phyloP scores from a whole-genome alignment of 495 filamentous ascomycete species.

The Neurospora sp. region DNA sequence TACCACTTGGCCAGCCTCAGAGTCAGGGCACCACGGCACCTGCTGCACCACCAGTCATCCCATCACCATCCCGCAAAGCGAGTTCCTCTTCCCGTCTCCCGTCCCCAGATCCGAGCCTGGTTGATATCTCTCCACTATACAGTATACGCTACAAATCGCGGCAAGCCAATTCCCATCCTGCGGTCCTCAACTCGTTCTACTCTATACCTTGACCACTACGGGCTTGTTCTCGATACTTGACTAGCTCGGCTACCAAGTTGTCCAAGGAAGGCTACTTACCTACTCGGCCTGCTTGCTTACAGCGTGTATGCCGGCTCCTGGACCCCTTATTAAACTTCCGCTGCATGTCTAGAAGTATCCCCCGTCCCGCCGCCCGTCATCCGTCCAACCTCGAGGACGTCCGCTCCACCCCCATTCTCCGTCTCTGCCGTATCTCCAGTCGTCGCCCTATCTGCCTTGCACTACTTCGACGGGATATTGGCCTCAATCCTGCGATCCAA shows the following conservation, averaged over 20 bases:
- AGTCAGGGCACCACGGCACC: background rate
- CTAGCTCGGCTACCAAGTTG: background rate
- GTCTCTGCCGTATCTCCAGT: background rate
- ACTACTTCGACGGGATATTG: background rate
- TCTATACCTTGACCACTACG: background rate
- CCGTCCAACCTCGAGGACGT: background rate
- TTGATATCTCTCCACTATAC: background rate
- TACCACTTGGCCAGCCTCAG: background rate
- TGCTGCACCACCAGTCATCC: background rate
- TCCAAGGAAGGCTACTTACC: background rate
- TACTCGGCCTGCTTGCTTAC: background rate
- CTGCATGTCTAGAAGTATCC: background rate
- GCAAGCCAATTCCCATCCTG: background rate
- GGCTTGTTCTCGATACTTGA: background rate
- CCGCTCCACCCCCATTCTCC: background rate
- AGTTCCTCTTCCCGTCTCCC: background rate
- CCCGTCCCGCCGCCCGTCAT: background rate
- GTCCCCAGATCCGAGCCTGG: background rate
- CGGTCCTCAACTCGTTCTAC: background rate
- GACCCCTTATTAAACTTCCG: background rate
- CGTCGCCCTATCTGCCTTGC: background rate
- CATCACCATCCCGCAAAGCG: background rate
- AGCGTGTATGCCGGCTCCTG: background rate
- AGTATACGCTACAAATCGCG: background rate
- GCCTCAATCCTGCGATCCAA: background rate